Evolutionary conservation across 2,329 filamentous ascomycete species (phyloP).

Genomic region (Epicoccum nigrum): DNA sequence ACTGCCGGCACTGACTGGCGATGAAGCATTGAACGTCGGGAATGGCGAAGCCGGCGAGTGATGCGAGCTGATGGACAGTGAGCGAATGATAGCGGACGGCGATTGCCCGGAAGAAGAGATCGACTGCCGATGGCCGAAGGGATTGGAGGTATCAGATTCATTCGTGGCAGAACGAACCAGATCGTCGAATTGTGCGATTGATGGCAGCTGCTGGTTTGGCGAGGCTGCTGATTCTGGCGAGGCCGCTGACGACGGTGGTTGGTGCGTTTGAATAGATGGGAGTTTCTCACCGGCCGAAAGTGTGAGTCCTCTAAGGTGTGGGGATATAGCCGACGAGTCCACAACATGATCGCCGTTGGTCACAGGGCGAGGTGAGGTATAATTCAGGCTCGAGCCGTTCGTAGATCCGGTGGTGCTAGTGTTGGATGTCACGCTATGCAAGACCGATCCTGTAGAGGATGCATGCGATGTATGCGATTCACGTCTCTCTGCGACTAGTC

Average conservation of each 20-base stretch:
- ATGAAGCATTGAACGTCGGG: slow-evolving; percentile 39
- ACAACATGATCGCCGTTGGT: slow-evolving; percentile 10
- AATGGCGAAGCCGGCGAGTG: slow-evolving; percentile 41
- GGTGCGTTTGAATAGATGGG: slow-evolving; percentile 43
- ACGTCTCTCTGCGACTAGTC: slow-evolving; percentile 6
- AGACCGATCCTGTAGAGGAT: slow-evolving; percentile 12
- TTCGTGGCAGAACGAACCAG: slow-evolving; percentile 43
- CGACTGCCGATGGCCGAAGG: slow-evolving; percentile 43
- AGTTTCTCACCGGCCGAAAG: slow-evolving; percentile 44
- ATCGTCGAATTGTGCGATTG: slow-evolving; percentile 43
- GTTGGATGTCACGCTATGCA: slow-evolving; percentile 14
- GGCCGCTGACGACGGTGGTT: slow-evolving; percentile 32
- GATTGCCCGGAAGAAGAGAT: slow-evolving; percentile 46
- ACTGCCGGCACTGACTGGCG: slow-evolving; percentile 39
- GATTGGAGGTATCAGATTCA: slow-evolving; percentile 34
- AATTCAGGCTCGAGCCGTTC: slow-evolving; percentile 16
- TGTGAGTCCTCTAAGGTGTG: slow-evolving; percentile 39
- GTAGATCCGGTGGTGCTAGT: slow-evolving; percentile 4
- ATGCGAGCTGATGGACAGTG: slow-evolving; percentile 41
- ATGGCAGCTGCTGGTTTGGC: slow-evolving; percentile 41
- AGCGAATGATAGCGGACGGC: slow-evolving; percentile 41
- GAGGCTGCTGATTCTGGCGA: slow-evolving; percentile 40
- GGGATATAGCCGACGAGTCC: slow-evolving; percentile 34
- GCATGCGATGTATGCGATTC: slow-evolving; percentile 16
- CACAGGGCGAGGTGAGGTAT: slow-evolving; percentile 17